These are phyloP conservation scores for Rubia tinctorum DNA, from an alignment of 305 asterid species.

Conservation along the genomic window DNA sequence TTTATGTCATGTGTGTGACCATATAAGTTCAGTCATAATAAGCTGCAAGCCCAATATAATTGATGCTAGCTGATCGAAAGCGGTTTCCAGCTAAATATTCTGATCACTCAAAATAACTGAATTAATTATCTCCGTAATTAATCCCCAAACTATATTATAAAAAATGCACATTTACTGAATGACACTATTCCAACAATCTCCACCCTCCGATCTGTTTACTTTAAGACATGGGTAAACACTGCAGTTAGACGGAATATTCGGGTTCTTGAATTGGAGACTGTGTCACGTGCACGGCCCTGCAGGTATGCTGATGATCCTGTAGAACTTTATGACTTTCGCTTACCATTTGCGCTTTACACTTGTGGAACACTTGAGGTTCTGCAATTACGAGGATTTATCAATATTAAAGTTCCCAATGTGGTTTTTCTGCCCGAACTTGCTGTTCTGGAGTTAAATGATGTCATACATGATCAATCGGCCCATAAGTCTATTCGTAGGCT, in stretches of 20 bases:
- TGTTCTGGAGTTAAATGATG: background rate
- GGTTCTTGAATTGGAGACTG: background rate
- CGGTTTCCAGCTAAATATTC: no score
- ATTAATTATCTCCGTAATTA: no score
- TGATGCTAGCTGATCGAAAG: no score
- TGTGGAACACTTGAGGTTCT: conserved; percentile 1
- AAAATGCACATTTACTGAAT: no score
- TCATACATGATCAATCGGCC: background rate
- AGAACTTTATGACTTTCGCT: background rate
- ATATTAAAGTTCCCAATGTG: background rate
- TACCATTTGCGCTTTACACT: background rate
- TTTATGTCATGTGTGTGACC: no score
- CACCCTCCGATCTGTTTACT: background rate
- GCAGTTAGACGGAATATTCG: background rate
- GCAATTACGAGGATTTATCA: background rate
- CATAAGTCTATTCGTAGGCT: background rate
- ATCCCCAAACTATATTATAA: no score
- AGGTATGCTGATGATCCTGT: no score
- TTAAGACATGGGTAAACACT: background rate
- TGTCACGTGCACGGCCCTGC: no score
- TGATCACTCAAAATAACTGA: no score
- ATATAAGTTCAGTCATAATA: no score
- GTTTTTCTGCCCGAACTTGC: background rate
- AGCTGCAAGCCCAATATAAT: no score
- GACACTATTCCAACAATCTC: no score